Percentiles rank a stretch among this genome's conserved stretches.
Conservation (phyloP, 192 early-diverging fungal genomes). For the Coemansia furcata region DNA sequence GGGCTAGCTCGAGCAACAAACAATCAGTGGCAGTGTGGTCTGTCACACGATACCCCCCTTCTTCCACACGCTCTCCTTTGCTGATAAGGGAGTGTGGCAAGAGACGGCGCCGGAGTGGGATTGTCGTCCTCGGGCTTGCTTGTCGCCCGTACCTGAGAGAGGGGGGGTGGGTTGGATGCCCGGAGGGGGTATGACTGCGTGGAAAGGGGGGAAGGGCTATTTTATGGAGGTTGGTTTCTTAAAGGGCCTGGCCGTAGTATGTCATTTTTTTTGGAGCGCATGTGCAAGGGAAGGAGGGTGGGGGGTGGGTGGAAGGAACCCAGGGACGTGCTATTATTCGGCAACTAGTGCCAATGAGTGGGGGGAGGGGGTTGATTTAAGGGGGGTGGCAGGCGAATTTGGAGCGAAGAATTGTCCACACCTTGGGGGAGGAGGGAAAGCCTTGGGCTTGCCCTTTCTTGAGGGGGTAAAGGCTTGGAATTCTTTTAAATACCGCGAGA, state of each 20-base stretch:
- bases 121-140: background rate
- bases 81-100: background rate
- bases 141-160: background rate
- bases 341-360: background rate
- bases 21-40: background rate
- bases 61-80: background rate
- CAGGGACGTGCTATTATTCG: conserved; percentile 2
- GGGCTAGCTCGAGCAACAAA: background rate
- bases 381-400: background rate
- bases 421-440: background rate
- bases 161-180: background rate
- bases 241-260: background rate
- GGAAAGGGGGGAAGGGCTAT: background rate
- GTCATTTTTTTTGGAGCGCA: background rate
- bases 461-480: background rate
- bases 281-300: background rate
- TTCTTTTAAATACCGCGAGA: conserved; percentile 5
- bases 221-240: conserved; percentile 1
- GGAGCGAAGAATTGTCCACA: background rate
- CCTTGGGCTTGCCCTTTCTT: background rate
- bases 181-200: background rate
- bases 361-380: background rate
- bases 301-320: background rate
- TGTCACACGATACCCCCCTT: background rate
- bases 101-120: background rate